Conservation (phyloP, 2,329 filamentous ascomycete species). For the Grosmannia clavigera region DNA sequence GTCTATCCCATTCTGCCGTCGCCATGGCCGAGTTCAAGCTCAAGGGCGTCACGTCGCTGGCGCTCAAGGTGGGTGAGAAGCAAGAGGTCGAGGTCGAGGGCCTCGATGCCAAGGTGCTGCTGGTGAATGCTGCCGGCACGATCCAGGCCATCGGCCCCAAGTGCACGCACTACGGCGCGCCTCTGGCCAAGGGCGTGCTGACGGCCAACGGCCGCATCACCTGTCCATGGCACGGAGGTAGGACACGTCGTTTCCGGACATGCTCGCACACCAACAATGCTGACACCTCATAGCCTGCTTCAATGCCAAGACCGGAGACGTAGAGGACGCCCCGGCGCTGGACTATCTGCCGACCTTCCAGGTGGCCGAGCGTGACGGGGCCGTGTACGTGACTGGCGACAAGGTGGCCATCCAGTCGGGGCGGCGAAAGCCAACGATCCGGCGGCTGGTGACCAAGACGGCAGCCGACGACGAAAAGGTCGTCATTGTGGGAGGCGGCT, state of each 20-base stretch:
- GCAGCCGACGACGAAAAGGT: slow-evolving; percentile 46
- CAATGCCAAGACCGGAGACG: slow-evolving; percentile 75
- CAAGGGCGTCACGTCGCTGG: slow-evolving; percentile 63
- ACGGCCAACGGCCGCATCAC: slow-evolving; percentile 72
- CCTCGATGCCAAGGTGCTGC: slow-evolving; percentile 74
- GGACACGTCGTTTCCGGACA: background rate
- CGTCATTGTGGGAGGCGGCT: slow-evolving; percentile 80
- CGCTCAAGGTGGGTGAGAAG: slow-evolving; percentile 70
- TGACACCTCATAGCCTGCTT: slow-evolving; percentile 47
- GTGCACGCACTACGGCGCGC: slow-evolving; percentile 83
- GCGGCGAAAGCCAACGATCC: slow-evolving; percentile 60
- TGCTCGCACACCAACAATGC: slow-evolving; percentile 1
- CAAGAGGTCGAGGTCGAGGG: slow-evolving; percentile 85
- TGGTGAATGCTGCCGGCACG: slow-evolving; percentile 66
- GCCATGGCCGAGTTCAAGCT: slow-evolving; percentile 52
- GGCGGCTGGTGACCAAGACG: slow-evolving; percentile 46
- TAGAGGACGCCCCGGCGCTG: slow-evolving; percentile 86
- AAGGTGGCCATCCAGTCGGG: slow-evolving; percentile 67
- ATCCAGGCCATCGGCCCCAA: slow-evolving; percentile 71
- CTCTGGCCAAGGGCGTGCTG: slow-evolving; percentile 74
- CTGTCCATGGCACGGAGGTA: slow-evolving; percentile 94
- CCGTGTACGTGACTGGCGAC: slow-evolving; percentile 73
- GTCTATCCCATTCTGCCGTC: slow-evolving; percentile 12
- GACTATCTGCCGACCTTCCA: slow-evolving; percentile 78
- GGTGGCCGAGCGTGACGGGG: slow-evolving; percentile 67